phyloP scores from a whole-genome alignment of 2,329 filamentous ascomycete species.

The Fusarium succisae region DNA sequence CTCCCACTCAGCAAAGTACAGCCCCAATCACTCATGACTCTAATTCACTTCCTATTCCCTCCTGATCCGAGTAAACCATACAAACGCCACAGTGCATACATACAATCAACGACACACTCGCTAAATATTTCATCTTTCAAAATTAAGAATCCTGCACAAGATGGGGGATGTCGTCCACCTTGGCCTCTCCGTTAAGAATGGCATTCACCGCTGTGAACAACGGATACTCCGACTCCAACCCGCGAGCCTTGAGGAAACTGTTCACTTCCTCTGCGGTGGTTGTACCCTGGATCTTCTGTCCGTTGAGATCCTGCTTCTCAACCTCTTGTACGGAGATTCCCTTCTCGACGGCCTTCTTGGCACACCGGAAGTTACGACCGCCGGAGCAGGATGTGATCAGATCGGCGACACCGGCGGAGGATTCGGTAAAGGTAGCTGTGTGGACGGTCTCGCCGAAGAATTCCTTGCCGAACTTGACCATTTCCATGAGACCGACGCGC shows the following conservation, averaged over 20 bases:
- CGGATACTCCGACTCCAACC: slow-evolving; percentile 84
- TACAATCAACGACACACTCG: slow-evolving; percentile 10
- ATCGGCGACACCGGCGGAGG: slow-evolving; percentile 94
- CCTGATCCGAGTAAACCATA: slow-evolving; percentile 13
- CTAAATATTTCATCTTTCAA: not conserved
- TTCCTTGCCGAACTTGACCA: slow-evolving; percentile 93
- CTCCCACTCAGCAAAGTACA: not conserved
- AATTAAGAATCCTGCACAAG: slow-evolving; percentile 60
- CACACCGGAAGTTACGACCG: slow-evolving; percentile 93
- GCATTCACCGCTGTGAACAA: slow-evolving; percentile 88
- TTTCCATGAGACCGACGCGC: slow-evolving; percentile 94
- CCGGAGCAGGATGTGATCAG: slow-evolving; percentile 93
- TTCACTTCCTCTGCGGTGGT: slow-evolving; percentile 92
- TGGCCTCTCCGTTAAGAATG: slow-evolving; percentile 79
- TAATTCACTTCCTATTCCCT: slow-evolving; percentile 25
- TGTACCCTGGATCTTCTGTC: slow-evolving; percentile 96
- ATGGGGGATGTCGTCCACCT: slow-evolving; percentile 82
- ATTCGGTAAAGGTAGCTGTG: slow-evolving; percentile 92
- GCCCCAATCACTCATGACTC: not conserved
- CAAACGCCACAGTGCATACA: slow-evolving; percentile 34
- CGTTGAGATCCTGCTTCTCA: slow-evolving; percentile 89
- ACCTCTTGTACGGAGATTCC: slow-evolving; percentile 85
- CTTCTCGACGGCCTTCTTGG: slow-evolving; percentile 84
- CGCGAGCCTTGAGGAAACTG: slow-evolving; percentile 82
- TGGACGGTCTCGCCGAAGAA: slow-evolving; percentile 89